Evolutionary conservation across 2,329 filamentous ascomycete species (phyloP), one percentile per base, ranked within the genome.

Genomic region (Penicillium concentricum): DNA sequence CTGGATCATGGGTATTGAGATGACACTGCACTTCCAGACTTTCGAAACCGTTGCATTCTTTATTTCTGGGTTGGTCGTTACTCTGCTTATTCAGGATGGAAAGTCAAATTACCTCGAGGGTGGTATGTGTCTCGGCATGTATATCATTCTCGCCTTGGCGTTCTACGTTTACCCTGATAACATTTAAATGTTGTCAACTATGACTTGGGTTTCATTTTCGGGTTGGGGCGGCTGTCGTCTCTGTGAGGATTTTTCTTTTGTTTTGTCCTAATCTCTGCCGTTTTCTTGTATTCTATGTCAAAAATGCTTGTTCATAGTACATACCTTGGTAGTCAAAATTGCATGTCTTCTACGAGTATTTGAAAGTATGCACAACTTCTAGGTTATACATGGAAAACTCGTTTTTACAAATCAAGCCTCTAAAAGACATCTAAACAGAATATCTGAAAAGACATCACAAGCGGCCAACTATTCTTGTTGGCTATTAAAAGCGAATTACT

Each of bases 51-150:
- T 92, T 39, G 84, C 88, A 1, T 92, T 92, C 72, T 89, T 88
- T 55, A 80, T 92, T 51, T 89, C 87, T 10, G 87, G 90, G 2
- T 75, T 92, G 41, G 87, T 92, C 32, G 88, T 91, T 34, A 90
- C 76, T 9, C 55, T 92, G 86, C 74, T 89, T 3, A 87, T 92
- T 42, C 87, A 90, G 69, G 90, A 93, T 68, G 90, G 90, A 67
- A 90, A 89, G 74, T 90, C 87, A 15, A 94, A 93, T 74, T 93
- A 93, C 65, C 83, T 93, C 22, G 90, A 93, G 72, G 90, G 90
- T 43, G 88, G 88, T 46, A 89, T 93, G 84, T 82, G 86, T 54
- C 63, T 83, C 59, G 81, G 81, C 69, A 78, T 82, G 80, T 82
- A 76, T 59, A 75, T 79, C 46, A 79, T 80, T 53, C 74, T 80